These are phyloP conservation scores for Rhododendron simsii DNA, from an alignment of 148 eudicot species.

Conservation along the genomic window DNA sequence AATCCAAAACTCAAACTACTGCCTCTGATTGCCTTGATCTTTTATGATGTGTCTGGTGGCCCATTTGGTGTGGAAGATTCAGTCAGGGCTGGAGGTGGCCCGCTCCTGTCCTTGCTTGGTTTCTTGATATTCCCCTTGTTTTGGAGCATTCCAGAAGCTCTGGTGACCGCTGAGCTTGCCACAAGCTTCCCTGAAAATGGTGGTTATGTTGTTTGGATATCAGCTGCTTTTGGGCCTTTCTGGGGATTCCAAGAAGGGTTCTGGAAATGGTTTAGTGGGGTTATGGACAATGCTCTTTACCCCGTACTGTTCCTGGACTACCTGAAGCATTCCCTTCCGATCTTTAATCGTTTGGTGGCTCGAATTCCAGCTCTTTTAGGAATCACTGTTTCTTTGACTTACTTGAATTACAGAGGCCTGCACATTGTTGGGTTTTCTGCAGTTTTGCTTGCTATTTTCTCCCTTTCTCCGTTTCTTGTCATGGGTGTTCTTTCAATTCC, in stretches of 20 bases:
- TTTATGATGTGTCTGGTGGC: conserved; percentile 83
- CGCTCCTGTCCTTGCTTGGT: conserved; percentile 60
- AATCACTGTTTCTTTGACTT: conserved; percentile 54
- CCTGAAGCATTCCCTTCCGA: conserved; percentile 58
- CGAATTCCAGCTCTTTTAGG: conserved; percentile 57
- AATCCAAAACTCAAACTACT: conserved; percentile 51
- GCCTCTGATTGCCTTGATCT: conserved; percentile 64
- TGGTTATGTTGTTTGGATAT: conserved; percentile 74
- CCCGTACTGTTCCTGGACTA: conserved; percentile 77
- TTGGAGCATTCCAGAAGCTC: conserved; percentile 86
- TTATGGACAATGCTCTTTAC: conserved; percentile 74
- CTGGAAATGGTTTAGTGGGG: conserved; percentile 87
- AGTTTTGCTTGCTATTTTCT: conserved; percentile 54
- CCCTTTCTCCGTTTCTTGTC: conserved; percentile 60
- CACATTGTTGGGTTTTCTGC: conserved; percentile 69
- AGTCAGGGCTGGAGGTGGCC: conserved; percentile 62
- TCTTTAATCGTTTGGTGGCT: conserved; percentile 35
- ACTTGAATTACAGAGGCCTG: conserved; percentile 64
- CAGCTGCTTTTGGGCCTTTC: conserved; percentile 71
- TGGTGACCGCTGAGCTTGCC: conserved; percentile 68
- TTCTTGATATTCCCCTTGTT: conserved; percentile 68
- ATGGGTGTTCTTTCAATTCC: conserved; percentile 56
- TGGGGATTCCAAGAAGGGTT: conserved; percentile 85
- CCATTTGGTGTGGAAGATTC: conserved; percentile 80
- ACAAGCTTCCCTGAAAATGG: conserved; percentile 75